Conservation (phyloP, 2,329 filamentous ascomycete species). For the Fusarium devonianum region DNA sequence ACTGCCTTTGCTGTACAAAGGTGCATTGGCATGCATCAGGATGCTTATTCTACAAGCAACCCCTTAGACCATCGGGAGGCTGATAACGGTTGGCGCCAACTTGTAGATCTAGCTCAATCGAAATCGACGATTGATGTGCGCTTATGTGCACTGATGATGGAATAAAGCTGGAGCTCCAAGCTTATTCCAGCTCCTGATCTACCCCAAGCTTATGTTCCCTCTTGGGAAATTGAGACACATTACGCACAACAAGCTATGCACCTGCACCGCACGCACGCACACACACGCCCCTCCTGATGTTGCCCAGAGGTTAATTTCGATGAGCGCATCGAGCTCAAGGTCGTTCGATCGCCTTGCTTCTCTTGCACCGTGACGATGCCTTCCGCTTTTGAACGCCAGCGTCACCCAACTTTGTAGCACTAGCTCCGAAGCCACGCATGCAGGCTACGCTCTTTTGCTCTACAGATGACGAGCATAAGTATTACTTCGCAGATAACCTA, state of each 20-base stretch:
- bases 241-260: too few relatives aligned
- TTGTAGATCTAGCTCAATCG: constrained; percentile 13
- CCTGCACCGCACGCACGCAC: not conserved
- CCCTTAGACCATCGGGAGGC: not conserved
- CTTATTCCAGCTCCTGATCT: constrained; percentile 14
- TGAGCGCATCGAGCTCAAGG: constrained; percentile 1
- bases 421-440: not conserved
- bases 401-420: not conserved
- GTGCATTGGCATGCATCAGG: too few relatives aligned
- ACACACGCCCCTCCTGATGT: constrained; percentile 22
- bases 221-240: constrained; percentile 6
- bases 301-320: constrained; percentile 2
- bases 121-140: constrained; percentile 15
- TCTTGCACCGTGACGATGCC: not conserved
- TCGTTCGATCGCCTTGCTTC: not conserved
- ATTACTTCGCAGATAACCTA: too few relatives aligned
- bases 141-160: constrained; percentile 26
- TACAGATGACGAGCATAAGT: not conserved
- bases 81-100: constrained; percentile 11
- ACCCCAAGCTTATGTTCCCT: constrained; percentile 8
- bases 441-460: not conserved
- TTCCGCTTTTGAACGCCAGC: too few relatives aligned
- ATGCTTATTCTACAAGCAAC: too few relatives aligned
- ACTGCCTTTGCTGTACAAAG: too few relatives aligned
- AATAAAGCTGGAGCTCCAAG: constrained; percentile 22